Evolutionary conservation across 176 grass and related monocot species (phyloP), one percentile per base, ranked within the genome.

Genomic region (Carex scoparia): DNA sequence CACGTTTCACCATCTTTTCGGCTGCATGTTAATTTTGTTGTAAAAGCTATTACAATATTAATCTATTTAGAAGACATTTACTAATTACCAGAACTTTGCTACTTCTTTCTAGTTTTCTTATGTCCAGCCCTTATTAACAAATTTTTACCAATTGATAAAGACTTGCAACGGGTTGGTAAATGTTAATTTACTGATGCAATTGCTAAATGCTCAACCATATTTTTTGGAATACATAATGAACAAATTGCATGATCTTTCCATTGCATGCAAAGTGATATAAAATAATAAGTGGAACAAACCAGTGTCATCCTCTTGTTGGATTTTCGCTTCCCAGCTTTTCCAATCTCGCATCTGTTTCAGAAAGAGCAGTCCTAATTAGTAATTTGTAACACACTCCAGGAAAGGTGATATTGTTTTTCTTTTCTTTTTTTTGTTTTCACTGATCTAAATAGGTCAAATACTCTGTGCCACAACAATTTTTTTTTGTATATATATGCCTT

Each of bases 281-380:
- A 11, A 19, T 61, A 78, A 53, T n/a, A 57, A 53, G 10, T 28
- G 19, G 1, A 44, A n/a, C 74, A 48, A 86, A 93, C 89, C 86
- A 72, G 73, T 55, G 10, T 78, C 51, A 10, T 60, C 76, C 42
- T 76, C 83, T 56, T 82, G 19, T 42, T 86, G 76, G 5, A 85
- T 82, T 59, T 31, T 28, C 23, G 49, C 61, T 18, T 89, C 87
- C 87, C 87, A 89, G 8, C 15, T 4, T 71, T 64, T 58, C 87
- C 87, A 89, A 38, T 48, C 18, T 4, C 56, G 65, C 65, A 85
- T 89, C 87, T 89, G 37, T 61, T 19, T 72, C 0, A 12, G 32
- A 10, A 77, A 85, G 56, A 32, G 31, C 58, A 53, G 7, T 61
- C 10, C 61, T 11, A 63, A 27, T 63, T 63, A 63, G 28, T 40